Evolutionary conservation across 441 rosid genomes (phyloP).

Genomic region (Gossypium davidsonii): DNA sequence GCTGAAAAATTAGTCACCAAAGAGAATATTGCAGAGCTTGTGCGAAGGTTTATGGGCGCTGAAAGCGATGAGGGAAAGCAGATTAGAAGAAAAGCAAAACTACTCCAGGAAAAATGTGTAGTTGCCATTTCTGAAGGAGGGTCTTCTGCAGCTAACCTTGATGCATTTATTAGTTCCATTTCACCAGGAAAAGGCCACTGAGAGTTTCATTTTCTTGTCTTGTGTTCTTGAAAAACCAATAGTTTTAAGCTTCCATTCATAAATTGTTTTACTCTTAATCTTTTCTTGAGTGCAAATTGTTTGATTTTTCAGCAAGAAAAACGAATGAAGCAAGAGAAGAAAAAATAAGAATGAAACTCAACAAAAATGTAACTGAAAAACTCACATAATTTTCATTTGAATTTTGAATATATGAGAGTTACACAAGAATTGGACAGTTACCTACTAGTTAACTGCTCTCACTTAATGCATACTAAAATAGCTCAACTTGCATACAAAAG

Average conservation of each 20-base stretch:
- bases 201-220: background rate
- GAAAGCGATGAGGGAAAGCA: constrained; percentile 17
- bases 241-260: background rate
- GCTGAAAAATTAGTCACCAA: background rate
- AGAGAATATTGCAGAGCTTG: constrained; percentile 15
- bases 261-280: background rate
- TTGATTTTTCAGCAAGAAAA: too few relatives aligned
- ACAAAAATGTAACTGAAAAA: too few relatives aligned
- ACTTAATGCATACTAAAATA: too few relatives aligned
- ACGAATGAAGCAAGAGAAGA: too few relatives aligned
- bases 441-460: too few relatives aligned
- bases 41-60: constrained; percentile 23
- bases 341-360: too few relatives aligned
- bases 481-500: too few relatives aligned
- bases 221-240: background rate
- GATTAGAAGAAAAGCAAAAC: constrained; percentile 18
- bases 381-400: too few relatives aligned
- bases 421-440: too few relatives aligned
- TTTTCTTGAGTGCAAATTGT: background rate
- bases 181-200: background rate
- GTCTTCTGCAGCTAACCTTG: constrained; percentile 20
- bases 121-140: constrained; percentile 17
- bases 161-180: constrained; percentile 18
- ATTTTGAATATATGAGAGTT: too few relatives aligned
- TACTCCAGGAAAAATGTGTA: constrained; percentile 8